phyloP scores from a whole-genome alignment of 345 rosid species.

The Excoecaria agallocha region DNA sequence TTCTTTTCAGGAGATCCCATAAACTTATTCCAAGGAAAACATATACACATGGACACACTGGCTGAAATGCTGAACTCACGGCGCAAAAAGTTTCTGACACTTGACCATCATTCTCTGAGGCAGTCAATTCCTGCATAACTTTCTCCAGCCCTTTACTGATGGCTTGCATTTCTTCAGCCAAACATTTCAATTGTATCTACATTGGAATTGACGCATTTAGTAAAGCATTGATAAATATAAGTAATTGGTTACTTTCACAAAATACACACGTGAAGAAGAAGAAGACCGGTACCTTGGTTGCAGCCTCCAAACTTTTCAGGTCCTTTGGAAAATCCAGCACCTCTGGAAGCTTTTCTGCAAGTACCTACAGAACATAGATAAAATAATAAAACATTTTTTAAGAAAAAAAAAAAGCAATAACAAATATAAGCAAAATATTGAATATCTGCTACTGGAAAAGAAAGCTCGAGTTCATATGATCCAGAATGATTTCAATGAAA shows the following conservation, averaged over 20 bases:
- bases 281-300: constrained; percentile 25
- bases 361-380: constrained; percentile 11
- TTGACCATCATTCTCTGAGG: constrained; percentile 32
- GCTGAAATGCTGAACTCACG: constrained; percentile 13
- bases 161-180: constrained; percentile 42
- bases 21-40: constrained; percentile 5
- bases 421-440: not conserved
- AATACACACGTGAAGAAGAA: not conserved
- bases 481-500: not conserved
- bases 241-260: not conserved
- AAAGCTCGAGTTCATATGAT: not conserved
- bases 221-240: not conserved
- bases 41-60: constrained; percentile 8
- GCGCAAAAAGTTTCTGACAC: constrained; percentile 25
- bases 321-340: constrained; percentile 30
- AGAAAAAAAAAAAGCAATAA: constrained; percentile 6
- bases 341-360: constrained; percentile 32
- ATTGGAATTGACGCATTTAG: not conserved
- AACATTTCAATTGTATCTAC: constrained; percentile 34
- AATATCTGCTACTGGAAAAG: not conserved
- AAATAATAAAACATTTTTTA: no score
- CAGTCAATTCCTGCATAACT: constrained; percentile 32
- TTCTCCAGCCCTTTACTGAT: constrained; percentile 34
- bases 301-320: constrained; percentile 30
- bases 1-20: not conserved